Conservation (phyloP, 345 rosid genomes). For the Syzygium aromaticum region DNA sequence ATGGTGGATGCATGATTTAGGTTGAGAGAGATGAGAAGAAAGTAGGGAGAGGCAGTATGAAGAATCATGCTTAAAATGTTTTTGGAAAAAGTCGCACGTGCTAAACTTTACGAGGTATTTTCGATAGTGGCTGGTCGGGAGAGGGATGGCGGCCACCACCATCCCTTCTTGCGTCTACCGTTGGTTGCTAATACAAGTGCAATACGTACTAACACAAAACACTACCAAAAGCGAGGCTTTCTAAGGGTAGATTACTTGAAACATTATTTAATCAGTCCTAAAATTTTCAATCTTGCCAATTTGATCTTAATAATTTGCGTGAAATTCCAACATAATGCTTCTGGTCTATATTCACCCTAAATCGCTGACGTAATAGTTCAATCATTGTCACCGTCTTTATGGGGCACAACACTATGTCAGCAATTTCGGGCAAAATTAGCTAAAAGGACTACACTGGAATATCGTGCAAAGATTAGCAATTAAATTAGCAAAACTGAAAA, state of each 20-base stretch:
- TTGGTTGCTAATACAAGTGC: not conserved
- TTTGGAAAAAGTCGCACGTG: not conserved
- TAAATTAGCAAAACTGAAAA: not conserved
- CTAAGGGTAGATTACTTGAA: not conserved
- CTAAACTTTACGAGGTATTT: fast-evolving
- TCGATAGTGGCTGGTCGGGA: not conserved
- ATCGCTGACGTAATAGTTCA: fast-evolving
- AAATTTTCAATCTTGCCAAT: no score
- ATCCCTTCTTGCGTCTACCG: not conserved
- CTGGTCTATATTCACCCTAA: not conserved
- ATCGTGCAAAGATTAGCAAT: not conserved
- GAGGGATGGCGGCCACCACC: not conserved
- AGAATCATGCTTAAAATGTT: not conserved
- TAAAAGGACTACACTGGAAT: not conserved
- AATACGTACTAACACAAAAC: not conserved
- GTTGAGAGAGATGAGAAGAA: not conserved
- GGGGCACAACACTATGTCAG: fast-evolving
- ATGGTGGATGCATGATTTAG: not conserved
- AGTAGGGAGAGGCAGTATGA: not conserved
- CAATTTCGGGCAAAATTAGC: no score
- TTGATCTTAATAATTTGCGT: not conserved
- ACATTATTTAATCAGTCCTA: no score
- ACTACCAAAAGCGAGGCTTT: not conserved
- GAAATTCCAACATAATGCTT: not conserved
- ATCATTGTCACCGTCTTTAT: fast-evolving